Evolutionary conservation across 129 eudicot genomes (phyloP).

Genomic region (Helianthus tuberosus): DNA sequence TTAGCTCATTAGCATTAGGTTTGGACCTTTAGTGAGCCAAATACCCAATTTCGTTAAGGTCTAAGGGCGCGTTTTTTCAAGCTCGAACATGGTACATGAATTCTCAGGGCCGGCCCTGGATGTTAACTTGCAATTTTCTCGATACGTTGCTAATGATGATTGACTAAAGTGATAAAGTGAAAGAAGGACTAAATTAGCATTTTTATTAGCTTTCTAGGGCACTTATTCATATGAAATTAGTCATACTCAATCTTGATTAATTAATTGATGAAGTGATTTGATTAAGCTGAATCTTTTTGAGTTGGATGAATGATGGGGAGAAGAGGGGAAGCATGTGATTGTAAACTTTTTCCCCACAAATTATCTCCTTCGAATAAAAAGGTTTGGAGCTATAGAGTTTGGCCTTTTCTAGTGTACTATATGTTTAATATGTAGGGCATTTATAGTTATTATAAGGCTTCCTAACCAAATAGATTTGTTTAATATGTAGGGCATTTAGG

Average conservation of each 20-base stretch:
- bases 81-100: too few relatives aligned
- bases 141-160: conserved; percentile 14
- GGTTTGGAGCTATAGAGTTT: conserved; percentile 34
- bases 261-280: conserved; percentile 30
- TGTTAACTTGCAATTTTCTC: conserved; percentile 7
- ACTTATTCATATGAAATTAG: conserved; percentile 37
- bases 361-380: conserved; percentile 32
- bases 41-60: too few relatives aligned
- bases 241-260: conserved; percentile 19
- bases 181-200: conserved; percentile 4
- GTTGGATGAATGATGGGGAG: conserved; percentile 47
- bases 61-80: too few relatives aligned
- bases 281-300: conserved; percentile 32
- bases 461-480: background rate
- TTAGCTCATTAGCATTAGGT: too few relatives aligned
- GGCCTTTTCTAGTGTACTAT: conserved; percentile 36
- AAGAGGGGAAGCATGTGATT: conserved; percentile 47
- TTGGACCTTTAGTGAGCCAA: too few relatives aligned
- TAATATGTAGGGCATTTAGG: conserved; percentile 7
- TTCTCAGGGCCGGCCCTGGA: too few relatives aligned
- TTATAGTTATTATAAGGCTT: background rate
- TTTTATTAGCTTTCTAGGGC: conserved; percentile 30
- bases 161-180: conserved; percentile 24
- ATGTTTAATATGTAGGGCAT: conserved; percentile 7
- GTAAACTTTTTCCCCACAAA: conserved; percentile 24